Conservation (phyloP, 345 rosid genomes). For the Rubroshorea leprosula region DNA sequence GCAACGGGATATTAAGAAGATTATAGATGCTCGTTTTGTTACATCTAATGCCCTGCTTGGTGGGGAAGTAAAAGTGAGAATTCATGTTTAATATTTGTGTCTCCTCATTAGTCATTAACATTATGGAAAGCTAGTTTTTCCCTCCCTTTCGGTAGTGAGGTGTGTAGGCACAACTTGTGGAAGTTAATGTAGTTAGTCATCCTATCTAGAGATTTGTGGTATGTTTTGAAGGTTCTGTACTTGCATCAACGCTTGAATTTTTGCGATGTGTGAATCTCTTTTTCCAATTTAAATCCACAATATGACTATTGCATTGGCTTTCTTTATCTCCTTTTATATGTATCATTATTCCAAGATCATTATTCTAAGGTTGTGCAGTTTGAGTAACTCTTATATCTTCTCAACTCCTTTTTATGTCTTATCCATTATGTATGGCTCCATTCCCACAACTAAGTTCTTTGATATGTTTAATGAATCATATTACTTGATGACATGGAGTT, state of each 20-base stretch:
- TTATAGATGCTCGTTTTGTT: constrained; percentile 86
- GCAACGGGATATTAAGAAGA: constrained; percentile 93
- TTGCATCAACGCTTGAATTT: constrained; percentile 97
- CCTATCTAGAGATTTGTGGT: constrained; percentile 95
- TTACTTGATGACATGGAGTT: too few relatives aligned
- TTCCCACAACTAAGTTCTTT: too few relatives aligned
- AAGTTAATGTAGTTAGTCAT: constrained; percentile 93
- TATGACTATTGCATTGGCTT: not conserved
- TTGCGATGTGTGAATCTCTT: constrained; percentile 47
- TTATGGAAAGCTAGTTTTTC: constrained; percentile 5
- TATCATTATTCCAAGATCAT: not conserved
- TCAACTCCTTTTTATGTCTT: not conserved
- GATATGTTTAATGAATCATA: too few relatives aligned
- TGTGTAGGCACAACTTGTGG: constrained; percentile 76
- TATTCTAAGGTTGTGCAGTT: not conserved
- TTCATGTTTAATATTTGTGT: not conserved
- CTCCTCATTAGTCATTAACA: constrained; percentile 3
- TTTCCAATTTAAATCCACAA: not conserved
- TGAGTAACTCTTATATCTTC: not conserved
- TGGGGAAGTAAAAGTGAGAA: constrained; percentile 63
- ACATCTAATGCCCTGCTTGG: constrained; percentile 75
- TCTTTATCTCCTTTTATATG: not conserved
- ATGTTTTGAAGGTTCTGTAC: constrained; percentile 99
- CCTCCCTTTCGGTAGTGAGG: not conserved
- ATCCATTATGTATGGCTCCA: too few relatives aligned